Evolutionary conservation across 1,284 basidiomycete species (phyloP).

Genomic region (Cutaneotrichosporon dermatis): DNA sequence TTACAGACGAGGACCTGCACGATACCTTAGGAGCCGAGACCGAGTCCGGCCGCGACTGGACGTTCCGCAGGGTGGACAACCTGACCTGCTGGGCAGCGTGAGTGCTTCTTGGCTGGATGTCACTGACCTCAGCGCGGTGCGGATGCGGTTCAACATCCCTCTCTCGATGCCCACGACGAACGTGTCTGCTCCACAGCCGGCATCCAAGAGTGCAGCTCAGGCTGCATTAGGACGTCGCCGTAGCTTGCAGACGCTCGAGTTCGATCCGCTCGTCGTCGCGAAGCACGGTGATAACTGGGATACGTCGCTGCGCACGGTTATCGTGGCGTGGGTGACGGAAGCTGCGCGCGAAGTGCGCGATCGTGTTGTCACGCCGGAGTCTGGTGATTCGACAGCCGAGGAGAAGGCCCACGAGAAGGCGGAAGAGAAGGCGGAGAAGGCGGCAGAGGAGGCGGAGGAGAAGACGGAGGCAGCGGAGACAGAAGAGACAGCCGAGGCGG

Average conservation of each 20-base stretch:
- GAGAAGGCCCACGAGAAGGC: too few relatives aligned
- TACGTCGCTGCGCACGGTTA: constrained; percentile 25
- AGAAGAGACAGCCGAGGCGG: too few relatives aligned
- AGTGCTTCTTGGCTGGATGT: constrained; percentile 14
- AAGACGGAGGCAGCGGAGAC: too few relatives aligned
- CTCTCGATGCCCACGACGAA: constrained; percentile 26
- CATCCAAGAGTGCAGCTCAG: background rate
- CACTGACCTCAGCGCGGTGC: constrained; percentile 33
- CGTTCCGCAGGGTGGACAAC: constrained; percentile 44
- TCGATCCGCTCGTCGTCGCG: constrained; percentile 44
- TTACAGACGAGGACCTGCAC: constrained; percentile 43
- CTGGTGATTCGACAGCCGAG: too few relatives aligned
- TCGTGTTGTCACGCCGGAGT: background rate
- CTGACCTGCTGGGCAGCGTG: constrained; percentile 47
- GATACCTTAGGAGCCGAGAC: constrained; percentile 29
- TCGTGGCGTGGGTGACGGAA: constrained; percentile 35
- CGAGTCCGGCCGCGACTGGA: constrained; percentile 39
- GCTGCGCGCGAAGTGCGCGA: constrained; percentile 27
- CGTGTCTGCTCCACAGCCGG: background rate
- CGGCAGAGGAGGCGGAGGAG: too few relatives aligned
- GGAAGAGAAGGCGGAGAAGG: too few relatives aligned
- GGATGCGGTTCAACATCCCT: constrained; percentile 41
- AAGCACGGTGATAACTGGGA: constrained; percentile 39
- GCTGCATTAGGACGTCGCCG: constrained; percentile 5
- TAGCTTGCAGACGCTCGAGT: constrained; percentile 24